phyloP scores from a whole-genome alignment of 257 asterid genomes.

The Solanum chilense region DNA sequence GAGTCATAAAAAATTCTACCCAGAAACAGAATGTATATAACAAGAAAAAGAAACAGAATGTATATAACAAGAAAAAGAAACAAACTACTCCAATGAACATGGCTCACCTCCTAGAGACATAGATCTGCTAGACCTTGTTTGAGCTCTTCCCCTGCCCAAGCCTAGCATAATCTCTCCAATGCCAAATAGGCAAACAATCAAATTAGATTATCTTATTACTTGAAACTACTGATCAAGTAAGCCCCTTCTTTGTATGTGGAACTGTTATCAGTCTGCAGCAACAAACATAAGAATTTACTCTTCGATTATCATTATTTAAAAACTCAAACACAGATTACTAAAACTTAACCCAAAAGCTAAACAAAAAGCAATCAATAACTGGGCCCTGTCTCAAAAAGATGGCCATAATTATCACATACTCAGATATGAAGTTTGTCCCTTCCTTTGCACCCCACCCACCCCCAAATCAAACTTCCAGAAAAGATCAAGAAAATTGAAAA shows the following conservation, averaged over 20 bases:
- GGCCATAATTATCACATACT: neutral
- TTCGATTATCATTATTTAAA: neutral
- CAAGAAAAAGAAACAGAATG: neutral
- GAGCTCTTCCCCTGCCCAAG: slow-evolving; percentile 18
- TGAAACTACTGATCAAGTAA: neutral
- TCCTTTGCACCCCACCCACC: neutral
- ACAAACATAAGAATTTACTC: neutral
- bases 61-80: neutral
- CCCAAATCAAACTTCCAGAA: neutral
- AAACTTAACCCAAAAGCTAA: neutral
- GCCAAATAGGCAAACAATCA: neutral
- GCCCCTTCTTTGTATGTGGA: neutral
- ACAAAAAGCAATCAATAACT: neutral
- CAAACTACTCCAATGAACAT: neutral
- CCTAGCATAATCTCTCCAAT: slow-evolving; percentile 8
- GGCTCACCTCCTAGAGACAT: slow-evolving; percentile 47
- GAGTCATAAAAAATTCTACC: neutral
- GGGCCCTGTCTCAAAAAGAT: neutral
- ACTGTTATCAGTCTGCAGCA: neutral
- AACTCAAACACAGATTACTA: neutral
- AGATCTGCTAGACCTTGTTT: slow-evolving; percentile 19
- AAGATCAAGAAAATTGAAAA: neutral
- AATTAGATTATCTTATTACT: neutral
- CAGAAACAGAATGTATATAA: neutral
- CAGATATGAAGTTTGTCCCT: neutral